These are phyloP conservation scores for Phytophthora nicotianae DNA, from an alignment of 352 stramenopile species.

Conservation along the genomic window DNA sequence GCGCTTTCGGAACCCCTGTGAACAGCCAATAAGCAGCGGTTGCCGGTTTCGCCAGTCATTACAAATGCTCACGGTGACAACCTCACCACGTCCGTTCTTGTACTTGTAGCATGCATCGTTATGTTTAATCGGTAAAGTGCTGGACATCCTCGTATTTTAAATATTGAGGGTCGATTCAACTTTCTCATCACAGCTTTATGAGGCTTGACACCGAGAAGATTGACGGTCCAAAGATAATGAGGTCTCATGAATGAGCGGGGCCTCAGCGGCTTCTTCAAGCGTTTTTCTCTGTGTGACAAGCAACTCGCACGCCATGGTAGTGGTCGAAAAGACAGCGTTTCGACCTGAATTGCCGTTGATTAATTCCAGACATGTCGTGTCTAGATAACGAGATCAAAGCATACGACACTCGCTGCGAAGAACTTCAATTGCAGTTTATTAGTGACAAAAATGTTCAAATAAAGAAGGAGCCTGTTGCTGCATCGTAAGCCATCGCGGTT, in stretches of 20 bases:
- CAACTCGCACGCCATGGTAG: constrained; percentile 14
- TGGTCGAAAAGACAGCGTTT: not conserved
- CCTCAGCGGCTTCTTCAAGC: too few relatives aligned
- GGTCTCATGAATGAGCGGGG: not conserved
- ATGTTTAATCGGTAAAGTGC: constrained; percentile 1
- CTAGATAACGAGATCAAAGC: too few relatives aligned
- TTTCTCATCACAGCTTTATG: not conserved
- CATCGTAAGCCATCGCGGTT: too few relatives aligned
- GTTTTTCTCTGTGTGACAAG: constrained; percentile 27
- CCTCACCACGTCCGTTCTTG: not conserved
- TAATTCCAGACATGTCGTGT: too few relatives aligned
- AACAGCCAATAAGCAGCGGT: constrained; percentile 13
- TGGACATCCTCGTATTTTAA: not conserved
- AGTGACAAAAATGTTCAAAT: too few relatives aligned
- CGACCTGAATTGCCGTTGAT: not conserved
- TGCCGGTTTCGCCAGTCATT: constrained; percentile 25
- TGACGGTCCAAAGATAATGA: not conserved
- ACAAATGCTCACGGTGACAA: not conserved
- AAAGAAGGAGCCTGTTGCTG: too few relatives aligned
- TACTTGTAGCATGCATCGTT: not conserved
- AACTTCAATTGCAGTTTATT: too few relatives aligned
- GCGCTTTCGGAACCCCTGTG: constrained; percentile 21
- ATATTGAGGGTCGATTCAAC: not conserved
- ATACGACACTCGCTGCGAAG: too few relatives aligned
- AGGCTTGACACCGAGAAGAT: too few relatives aligned